Evolutionary conservation across 306 rosid species (phyloP).

Genomic region (Sophora flavescens): DNA sequence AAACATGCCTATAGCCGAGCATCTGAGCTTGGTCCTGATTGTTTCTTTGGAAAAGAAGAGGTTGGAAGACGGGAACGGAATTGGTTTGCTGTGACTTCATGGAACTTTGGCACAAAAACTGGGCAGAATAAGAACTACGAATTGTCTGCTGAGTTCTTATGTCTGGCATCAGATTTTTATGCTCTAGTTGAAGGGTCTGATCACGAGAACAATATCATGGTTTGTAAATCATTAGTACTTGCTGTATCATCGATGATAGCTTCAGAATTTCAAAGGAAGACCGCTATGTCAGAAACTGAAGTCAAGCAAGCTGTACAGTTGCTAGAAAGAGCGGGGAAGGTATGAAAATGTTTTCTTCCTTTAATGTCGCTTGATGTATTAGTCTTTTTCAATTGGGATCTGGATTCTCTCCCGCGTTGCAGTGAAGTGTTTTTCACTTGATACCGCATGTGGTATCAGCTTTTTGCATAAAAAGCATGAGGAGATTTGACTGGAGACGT

Average conservation of each 20-base stretch:
- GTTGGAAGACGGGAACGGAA: conserved; percentile 86
- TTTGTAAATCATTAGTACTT: conserved; percentile 74
- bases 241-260: conserved; percentile 80
- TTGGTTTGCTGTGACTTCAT: conserved; percentile 89
- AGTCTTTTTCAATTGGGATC: conserved; percentile 25
- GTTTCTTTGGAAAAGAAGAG: conserved; percentile 89
- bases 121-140: conserved; percentile 76
- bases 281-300: conserved; percentile 69
- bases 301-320: conserved; percentile 72
- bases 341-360: conserved; percentile 48
- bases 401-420: too few relatives aligned
- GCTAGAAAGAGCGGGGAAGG: conserved; percentile 92
- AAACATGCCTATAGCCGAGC: conserved; percentile 67
- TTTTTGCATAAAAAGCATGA: too few relatives aligned
- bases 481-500: too few relatives aligned
- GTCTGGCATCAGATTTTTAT: conserved; percentile 78
- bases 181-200: conserved; percentile 59
- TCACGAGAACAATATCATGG: conserved; percentile 62
- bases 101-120: conserved; percentile 84
- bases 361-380: conserved; percentile 16
- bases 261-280: conserved; percentile 68
- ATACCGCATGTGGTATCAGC: too few relatives aligned
- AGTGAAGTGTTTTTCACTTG: too few relatives aligned
- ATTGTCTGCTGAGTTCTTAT: conserved; percentile 73
- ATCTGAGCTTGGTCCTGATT: conserved; percentile 67